phyloP scores from a whole-genome alignment of 805 yeast genomes.

The Hanseniaspora guilliermondii region DNA sequence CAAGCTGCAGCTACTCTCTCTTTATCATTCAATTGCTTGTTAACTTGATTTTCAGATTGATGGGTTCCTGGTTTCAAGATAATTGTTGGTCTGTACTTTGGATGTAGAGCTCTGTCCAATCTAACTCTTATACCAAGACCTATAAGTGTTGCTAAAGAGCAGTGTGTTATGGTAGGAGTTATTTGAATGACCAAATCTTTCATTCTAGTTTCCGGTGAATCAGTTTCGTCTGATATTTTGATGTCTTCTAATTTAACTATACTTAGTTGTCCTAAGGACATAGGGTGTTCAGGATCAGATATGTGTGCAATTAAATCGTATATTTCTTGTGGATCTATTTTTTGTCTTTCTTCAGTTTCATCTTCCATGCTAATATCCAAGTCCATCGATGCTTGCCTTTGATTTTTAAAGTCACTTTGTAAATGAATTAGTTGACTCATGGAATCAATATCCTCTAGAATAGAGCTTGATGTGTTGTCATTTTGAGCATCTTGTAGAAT shows the following conservation, averaged over 20 bases:
- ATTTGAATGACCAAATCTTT: conserved; percentile 70
- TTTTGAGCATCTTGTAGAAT: conserved; percentile 2
- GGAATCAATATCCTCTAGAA: not conserved
- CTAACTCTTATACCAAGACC: conserved; percentile 92
- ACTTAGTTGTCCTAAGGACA: conserved; percentile 84
- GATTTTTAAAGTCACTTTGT: not conserved
- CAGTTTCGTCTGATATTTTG: conserved; percentile 47
- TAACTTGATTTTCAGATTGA: conserved; percentile 90
- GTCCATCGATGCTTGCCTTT: conserved; percentile 17
- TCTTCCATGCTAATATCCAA: conserved; percentile 21
- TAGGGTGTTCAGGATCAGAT: conserved; percentile 95
- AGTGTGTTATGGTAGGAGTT: conserved; percentile 96
- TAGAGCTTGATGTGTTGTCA: conserved; percentile 1
- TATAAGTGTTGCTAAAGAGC: conserved; percentile 88
- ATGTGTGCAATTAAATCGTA: conserved; percentile 75
- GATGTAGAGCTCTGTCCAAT: conserved; percentile 75
- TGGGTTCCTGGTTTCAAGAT: conserved; percentile 83
- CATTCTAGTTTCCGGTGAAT: conserved; percentile 33
- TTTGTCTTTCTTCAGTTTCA: conserved; percentile 29
- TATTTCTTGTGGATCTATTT: conserved; percentile 81
- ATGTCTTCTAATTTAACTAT: conserved; percentile 83
- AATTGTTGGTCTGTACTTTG: conserved; percentile 67
- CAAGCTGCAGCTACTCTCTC: conserved; percentile 98
- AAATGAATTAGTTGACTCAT: not conserved
- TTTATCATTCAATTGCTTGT: conserved; percentile 91